These are phyloP conservation scores for Chloropicon primus DNA, from an alignment of 139 green algal species.

Conservation along the genomic window DNA sequence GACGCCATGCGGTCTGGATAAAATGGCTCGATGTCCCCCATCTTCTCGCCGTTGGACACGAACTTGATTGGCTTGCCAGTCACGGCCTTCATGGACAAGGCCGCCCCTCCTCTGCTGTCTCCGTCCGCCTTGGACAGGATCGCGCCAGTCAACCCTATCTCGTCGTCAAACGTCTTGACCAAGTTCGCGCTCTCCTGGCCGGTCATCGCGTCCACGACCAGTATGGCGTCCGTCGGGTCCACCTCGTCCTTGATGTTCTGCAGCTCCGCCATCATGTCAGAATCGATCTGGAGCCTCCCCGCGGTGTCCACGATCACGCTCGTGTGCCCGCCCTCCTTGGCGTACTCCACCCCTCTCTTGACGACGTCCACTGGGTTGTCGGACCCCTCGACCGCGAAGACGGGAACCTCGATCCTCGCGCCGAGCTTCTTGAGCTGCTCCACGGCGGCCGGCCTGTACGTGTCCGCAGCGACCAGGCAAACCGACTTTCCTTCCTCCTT, in stretches of 20 bases:
- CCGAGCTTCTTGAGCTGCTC: conserved; percentile 81
- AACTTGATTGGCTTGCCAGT: conserved; percentile 96
- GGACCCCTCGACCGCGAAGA: conserved; percentile 71
- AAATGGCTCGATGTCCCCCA: conserved; percentile 92
- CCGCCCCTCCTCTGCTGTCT: conserved; percentile 84
- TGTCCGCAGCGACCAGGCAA: conserved; percentile 76
- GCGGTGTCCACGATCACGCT: conserved; percentile 90
- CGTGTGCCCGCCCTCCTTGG: conserved; percentile 25
- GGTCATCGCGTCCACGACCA: conserved; percentile 99
- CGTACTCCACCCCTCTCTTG: conserved; percentile 52
- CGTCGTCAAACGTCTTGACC: conserved; percentile 86
- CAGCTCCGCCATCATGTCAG: conserved; percentile 14
- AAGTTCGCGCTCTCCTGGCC: conserved; percentile 71
- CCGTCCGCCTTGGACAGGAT: conserved; percentile 98
- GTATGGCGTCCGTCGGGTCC: conserved; percentile 77
- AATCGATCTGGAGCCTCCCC: conserved; percentile 65
- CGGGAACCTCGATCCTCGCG: conserved; percentile 61
- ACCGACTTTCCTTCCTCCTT: conserved; percentile 57
- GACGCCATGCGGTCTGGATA: conserved; percentile 91
- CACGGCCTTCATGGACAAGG: conserved; percentile 72
- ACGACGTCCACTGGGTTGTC: conserved; percentile 32
- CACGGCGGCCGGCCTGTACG: conserved; percentile 88
- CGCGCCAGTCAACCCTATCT: conserved; percentile 51
- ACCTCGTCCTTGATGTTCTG: conserved; percentile 21
- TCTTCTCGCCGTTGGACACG: conserved; percentile 87